phyloP scores from a whole-genome alignment of 345 rosid genomes.

The Rubroshorea leprosula region DNA sequence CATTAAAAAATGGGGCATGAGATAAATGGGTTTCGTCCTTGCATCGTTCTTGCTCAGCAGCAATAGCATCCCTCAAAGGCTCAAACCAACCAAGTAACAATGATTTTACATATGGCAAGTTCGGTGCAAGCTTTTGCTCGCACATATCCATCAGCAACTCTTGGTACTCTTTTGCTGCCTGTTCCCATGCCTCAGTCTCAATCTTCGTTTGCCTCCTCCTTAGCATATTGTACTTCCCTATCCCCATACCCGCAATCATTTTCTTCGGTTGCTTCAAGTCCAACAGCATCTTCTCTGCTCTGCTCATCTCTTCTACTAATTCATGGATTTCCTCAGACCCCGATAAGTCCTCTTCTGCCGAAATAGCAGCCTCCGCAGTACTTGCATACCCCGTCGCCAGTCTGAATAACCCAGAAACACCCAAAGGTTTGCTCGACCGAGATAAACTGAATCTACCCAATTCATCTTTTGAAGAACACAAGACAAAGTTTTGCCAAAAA shows the following conservation, averaged over 20 bases:
- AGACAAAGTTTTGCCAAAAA: conserved; percentile 17
- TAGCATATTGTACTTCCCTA: conserved; percentile 40
- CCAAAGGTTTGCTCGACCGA: conserved; percentile 12
- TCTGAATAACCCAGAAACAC: conserved; percentile 9
- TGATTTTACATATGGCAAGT: conserved; percentile 79
- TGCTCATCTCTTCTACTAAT: conserved; percentile 35
- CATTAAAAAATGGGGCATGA: conserved; percentile 45
- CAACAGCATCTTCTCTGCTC: conserved; percentile 28
- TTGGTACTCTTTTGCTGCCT: conserved; percentile 76
- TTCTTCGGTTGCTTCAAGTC: conserved; percentile 38
- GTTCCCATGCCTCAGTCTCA: conserved; percentile 96
- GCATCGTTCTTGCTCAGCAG: conserved; percentile 57
- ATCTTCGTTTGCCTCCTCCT: conserved; percentile 65
- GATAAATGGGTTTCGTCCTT: conserved; percentile 17
- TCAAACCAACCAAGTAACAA: conserved; percentile 95
- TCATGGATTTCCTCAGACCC: conserved; percentile 68
- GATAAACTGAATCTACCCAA: conserved; percentile 15
- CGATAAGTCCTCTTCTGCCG: conserved; percentile 62
- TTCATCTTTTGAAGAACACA: conserved; percentile 19
- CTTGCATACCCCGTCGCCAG: conserved; percentile 37
- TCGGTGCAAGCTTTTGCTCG: conserved; percentile 92
- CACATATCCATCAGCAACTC: conserved; percentile 88
- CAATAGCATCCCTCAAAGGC: conserved; percentile 77
- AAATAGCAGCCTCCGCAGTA: conserved; percentile 55
- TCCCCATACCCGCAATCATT: conserved; percentile 50